phyloP scores from a whole-genome alignment of 352 stramenopile genomes.

The Pythium angustatum region DNA sequence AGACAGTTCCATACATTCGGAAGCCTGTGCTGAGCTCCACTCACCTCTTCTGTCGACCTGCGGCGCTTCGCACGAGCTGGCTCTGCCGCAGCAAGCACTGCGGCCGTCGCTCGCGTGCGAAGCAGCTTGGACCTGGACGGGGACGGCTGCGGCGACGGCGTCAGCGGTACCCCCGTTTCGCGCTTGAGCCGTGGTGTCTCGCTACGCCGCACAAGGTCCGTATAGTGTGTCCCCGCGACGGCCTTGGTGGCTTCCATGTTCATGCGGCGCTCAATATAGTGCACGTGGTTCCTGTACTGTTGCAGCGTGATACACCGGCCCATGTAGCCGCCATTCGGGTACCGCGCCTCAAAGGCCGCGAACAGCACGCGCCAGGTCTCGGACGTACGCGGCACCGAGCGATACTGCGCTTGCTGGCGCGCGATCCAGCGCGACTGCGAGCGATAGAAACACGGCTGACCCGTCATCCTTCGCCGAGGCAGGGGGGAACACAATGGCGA shows the following conservation, averaged over 20 bases:
- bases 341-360: constrained; percentile 6
- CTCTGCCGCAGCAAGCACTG: constrained; percentile 1
- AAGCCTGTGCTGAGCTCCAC: too few relatives aligned
- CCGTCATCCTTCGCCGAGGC: too few relatives aligned
- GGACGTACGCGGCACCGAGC: constrained; percentile 7
- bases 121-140: neutral
- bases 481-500: too few relatives aligned
- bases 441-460: neutral
- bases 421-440: constrained; percentile 24
- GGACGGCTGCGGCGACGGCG: too few relatives aligned
- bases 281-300: constrained; percentile 14
- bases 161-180: too few relatives aligned
- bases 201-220: too few relatives aligned
- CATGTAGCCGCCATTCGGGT: constrained; percentile 4
- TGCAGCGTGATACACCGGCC: constrained; percentile 5
- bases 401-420: constrained; percentile 11
- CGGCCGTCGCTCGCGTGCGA: neutral
- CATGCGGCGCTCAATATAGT: constrained; percentile 6
- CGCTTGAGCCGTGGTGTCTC: too few relatives aligned
- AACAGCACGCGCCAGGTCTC: constrained; percentile 12
- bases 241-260: neutral
- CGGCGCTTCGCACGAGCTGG: neutral
- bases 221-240: too few relatives aligned
- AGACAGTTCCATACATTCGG: too few relatives aligned
- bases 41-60: neutral